phyloP scores from a whole-genome alignment of 306 rosid genomes.

The Rosa chinensis region DNA sequence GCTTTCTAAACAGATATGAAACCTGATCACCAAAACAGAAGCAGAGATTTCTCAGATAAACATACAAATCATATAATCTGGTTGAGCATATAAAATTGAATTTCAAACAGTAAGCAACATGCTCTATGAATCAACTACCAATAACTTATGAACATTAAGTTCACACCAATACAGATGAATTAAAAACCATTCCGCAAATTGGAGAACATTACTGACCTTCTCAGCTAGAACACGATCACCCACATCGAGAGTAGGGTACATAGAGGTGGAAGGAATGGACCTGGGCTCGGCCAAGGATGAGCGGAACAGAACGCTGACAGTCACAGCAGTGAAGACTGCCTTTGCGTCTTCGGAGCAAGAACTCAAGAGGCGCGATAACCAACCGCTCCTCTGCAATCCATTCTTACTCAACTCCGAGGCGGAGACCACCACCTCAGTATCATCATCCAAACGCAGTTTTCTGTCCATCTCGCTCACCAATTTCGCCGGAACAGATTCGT shows the following conservation, averaged over 20 bases:
- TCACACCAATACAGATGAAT: too few species aligned
- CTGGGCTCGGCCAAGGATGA: constrained; percentile 89
- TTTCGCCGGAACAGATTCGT: constrained; percentile 49
- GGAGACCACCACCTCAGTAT: neutral
- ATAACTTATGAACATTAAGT: too few species aligned
- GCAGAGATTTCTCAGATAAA: neutral
- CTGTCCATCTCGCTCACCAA: constrained; percentile 53
- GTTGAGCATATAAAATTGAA: neutral
- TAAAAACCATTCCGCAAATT: neutral
- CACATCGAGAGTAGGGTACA: constrained; percentile 84
- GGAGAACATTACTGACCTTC: constrained; percentile 54
- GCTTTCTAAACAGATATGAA: constrained; percentile 79
- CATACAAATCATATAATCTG: neutral
- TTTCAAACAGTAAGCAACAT: neutral
- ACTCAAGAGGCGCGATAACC: constrained; percentile 62
- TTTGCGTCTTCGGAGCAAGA: constrained; percentile 72
- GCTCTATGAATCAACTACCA: neutral
- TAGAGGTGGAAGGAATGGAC: constrained; percentile 90
- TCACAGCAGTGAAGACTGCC: constrained; percentile 74
- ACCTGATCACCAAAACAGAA: constrained; percentile 50
- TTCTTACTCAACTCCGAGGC: constrained; percentile 17
- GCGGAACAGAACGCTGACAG: constrained; percentile 67
- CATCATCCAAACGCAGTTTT: constrained; percentile 30
- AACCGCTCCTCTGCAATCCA: constrained; percentile 47
- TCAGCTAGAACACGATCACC: constrained; percentile 95